Evolutionary conservation across 179 eudicot species (phyloP).

Genomic region (Heliamphora pulchella): DNA sequence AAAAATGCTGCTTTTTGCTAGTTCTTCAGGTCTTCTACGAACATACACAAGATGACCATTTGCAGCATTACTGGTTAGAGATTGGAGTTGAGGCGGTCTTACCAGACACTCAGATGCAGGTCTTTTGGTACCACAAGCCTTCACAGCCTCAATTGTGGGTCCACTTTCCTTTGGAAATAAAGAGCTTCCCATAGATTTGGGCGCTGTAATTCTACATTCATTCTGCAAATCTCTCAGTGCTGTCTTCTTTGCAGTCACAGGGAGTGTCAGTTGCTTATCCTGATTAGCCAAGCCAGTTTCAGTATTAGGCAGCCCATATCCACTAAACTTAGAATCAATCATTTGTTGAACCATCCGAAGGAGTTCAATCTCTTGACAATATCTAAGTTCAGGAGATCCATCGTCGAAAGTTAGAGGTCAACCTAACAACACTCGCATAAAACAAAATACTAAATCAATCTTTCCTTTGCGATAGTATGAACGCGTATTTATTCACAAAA

Average conservation of each 20-base stretch:
- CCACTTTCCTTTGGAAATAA: constrained; percentile 33
- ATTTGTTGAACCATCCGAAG: constrained; percentile 40
- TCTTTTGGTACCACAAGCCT: constrained; percentile 49
- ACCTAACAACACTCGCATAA: background rate
- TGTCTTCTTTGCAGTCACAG: constrained; percentile 38
- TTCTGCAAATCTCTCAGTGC: constrained; percentile 52
- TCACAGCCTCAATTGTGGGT: constrained; percentile 28
- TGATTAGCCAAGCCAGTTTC: constrained; percentile 28
- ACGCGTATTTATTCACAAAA: no score
- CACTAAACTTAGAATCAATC: constrained; percentile 36
- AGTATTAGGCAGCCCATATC: constrained; percentile 26
- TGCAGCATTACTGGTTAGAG: constrained; percentile 38
- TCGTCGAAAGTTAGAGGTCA: background rate
- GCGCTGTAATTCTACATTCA: constrained; percentile 37
- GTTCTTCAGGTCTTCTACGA: constrained; percentile 64
- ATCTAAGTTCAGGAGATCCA: constrained; percentile 8
- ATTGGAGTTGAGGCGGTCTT: constrained; percentile 36
- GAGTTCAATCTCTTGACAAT: background rate
- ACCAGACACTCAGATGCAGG: constrained; percentile 34
- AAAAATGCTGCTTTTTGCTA: constrained; percentile 35
- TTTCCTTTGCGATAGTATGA: no score
- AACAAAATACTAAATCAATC: background rate
- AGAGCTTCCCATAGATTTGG: constrained; percentile 37
- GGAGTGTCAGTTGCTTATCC: constrained; percentile 34
- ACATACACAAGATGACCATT: constrained; percentile 79